A percentile compares a stretch with the other conserved stretches of the same genome.
These are phyloP conservation scores for Anisodus tanguticus DNA, from an alignment of 257 asterid species.

Conservation along the genomic window DNA sequence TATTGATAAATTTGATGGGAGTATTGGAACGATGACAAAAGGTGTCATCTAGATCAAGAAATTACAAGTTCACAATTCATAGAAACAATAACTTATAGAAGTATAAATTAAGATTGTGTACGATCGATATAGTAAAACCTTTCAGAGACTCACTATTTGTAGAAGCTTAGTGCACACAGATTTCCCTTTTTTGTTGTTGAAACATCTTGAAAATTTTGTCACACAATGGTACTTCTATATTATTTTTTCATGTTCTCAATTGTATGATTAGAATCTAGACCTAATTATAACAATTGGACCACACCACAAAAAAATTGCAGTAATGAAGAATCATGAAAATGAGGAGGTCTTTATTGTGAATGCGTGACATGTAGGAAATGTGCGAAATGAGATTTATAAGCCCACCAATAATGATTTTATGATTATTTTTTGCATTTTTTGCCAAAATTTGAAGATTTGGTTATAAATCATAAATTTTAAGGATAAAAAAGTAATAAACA, in stretches of 20 bases:
- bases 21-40: background rate
- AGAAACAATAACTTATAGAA: background rate
- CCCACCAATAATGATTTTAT: slow-evolving; percentile 6
- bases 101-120: too few relatives aligned
- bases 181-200: too few relatives aligned
- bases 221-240: background rate
- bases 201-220: background rate
- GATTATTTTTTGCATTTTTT: background rate
- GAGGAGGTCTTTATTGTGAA: background rate
- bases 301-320: background rate
- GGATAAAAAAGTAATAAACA: background rate
- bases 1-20: background rate
- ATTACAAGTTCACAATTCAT: background rate
- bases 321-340: background rate
- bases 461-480: background rate
- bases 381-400: background rate
- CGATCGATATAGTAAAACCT: background rate
- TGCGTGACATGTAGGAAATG: background rate
- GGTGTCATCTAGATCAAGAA: background rate
- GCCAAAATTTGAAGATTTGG: slow-evolving; percentile 1
- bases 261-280: slow-evolving; percentile 15
- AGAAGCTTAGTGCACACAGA: background rate
- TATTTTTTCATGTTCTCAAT: too few relatives aligned
- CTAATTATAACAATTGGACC: slow-evolving; percentile 17
- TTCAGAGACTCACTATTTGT: too few relatives aligned